Conservation (phyloP, 176 grass and related monocot genomes). For the Aegilops speltoides region DNA sequence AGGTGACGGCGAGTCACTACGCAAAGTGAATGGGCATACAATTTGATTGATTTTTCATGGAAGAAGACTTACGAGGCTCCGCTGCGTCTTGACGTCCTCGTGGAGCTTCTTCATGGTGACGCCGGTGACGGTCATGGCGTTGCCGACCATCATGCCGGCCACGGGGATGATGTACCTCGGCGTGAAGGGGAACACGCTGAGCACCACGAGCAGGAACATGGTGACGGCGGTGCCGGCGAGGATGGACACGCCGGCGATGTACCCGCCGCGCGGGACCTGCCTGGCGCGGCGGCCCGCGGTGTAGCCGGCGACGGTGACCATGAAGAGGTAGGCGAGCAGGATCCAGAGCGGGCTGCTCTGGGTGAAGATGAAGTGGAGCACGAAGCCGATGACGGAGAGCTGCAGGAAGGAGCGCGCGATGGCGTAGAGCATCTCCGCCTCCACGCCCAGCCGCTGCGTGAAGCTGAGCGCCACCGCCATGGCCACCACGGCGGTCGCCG, state of each 20-base stretch:
- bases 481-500: conserved; percentile 54
- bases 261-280: conserved; percentile 63
- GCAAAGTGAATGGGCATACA: too few species aligned
- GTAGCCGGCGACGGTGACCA: conserved; percentile 72
- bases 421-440: conserved; percentile 84
- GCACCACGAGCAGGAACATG: conserved; percentile 70
- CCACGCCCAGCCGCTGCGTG: conserved; percentile 65
- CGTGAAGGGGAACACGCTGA: conserved; percentile 86
- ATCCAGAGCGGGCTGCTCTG: conserved; percentile 75
- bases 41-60: too few species aligned
- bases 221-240: conserved; percentile 72
- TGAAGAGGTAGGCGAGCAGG: conserved; percentile 96
- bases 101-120: conserved; percentile 59
- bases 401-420: conserved; percentile 84
- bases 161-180: conserved; percentile 85
- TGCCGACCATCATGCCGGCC: conserved; percentile 95
- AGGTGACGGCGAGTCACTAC: neutral
- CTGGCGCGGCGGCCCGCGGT: conserved; percentile 66
- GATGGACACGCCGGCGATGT: conserved; percentile 64
- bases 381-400: conserved; percentile 95
- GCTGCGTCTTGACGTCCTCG: conserved; percentile 47
- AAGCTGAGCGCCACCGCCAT: conserved; percentile 83
- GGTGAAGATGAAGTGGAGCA: conserved; percentile 94
- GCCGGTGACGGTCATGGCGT: conserved; percentile 90
- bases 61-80: conserved; percentile 7